A percentile compares a stretch with the other conserved stretches of the same genome.
These are phyloP conservation scores for Cornus florida DNA, from an alignment of 148 eudicot genomes.

Conservation along the genomic window DNA sequence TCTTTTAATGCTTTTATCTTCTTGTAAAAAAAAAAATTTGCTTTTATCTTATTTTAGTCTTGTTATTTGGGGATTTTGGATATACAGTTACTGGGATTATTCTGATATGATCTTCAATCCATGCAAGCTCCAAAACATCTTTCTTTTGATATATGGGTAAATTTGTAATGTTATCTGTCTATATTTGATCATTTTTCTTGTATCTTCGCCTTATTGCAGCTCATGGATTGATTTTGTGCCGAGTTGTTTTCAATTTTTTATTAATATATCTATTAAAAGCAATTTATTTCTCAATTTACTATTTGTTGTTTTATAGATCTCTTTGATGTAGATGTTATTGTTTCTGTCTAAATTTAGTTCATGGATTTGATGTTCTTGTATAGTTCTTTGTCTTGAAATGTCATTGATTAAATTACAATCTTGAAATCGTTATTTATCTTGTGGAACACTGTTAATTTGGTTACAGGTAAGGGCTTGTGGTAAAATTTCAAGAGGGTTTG, in stretches of 20 bases:
- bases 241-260: not conserved
- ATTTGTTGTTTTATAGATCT: not conserved
- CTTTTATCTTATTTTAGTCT: not conserved
- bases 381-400: conserved; percentile 11
- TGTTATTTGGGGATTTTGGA: not conserved
- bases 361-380: conserved; percentile 13
- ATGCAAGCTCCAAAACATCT: not conserved
- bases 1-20: not conserved
- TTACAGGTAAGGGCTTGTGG: conserved; percentile 12
- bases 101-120: conserved; percentile 7
- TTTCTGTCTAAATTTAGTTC: conserved; percentile 9
- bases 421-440: not conserved
- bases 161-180: not conserved
- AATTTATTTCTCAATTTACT: not conserved
- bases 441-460: conserved; percentile 1
- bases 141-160: not conserved
- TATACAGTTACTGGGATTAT: not conserved
- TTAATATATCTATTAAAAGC: conserved; percentile 2
- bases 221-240: not conserved
- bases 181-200: not conserved
- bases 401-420: not conserved
- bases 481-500: not conserved
- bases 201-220: not conserved
- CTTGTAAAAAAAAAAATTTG: not conserved
- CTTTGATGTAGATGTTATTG: not conserved